Base-by-base conservation (phyloP, 176 grass and related monocot genomes). In the Cymbopogon citratus region DNA sequence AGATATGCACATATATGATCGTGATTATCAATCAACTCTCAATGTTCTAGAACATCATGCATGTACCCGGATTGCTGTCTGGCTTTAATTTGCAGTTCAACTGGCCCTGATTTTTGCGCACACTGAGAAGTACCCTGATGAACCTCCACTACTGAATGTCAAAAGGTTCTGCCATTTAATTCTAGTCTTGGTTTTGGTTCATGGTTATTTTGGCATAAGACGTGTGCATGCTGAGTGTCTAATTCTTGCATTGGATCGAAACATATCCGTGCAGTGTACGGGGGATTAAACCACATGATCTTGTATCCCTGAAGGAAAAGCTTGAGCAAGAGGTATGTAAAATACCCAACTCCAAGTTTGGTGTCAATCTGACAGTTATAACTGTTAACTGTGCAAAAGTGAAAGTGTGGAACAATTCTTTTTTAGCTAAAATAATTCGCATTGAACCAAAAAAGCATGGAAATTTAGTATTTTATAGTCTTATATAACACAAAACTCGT, bases 41-140 rank as follows among this genome's bases (percentile, higher is more conserved):
- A 81, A 43, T 7, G 67, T 45, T 26, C 26, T 46, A 16, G 8
- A 80, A 31, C 65, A 16, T 16, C 64, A 27, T 51, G 67, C 63
- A 39, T 43, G 12, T 67, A 40, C 73, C 73, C 2, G 57, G 60
- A 67, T 79, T 73, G 9, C 59, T 45, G n/a, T 75, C 56, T 78
- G 59, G 12, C 54, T 41, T 57, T 71, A 3, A 66, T 86, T 85
- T 87, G 84, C 93, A 99, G 93, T 99, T 90, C 85, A 99, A 84
- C 84, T 99, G 87, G 96, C 89, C 76, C 81, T 99, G 63, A 90
- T 95, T 88, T 99, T 99, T 88, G 90, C 91, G 6, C 96, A 99
- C 83, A 99, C 93, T 0, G 91, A 99, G 86, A 95, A 99, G 51
- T 99, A 99, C 67, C 96, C 93, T 10, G 93, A 99, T 4, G 87